Conservation (phyloP, 2,329 filamentous ascomycete genomes). For the Capronia epimyces region DNA sequence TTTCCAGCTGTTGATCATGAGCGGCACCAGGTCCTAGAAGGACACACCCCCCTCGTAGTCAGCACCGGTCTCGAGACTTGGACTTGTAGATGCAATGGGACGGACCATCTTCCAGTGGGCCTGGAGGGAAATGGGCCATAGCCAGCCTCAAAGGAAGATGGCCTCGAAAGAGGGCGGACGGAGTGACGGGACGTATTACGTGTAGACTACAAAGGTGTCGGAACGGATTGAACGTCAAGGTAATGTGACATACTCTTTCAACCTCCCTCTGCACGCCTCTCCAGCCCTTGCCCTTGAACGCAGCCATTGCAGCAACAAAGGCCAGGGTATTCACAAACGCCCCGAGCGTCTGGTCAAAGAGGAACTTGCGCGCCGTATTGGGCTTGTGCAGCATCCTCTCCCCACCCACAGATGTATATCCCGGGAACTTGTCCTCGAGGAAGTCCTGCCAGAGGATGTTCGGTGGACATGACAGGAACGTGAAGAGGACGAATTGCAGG, state of each 20-base stretch:
- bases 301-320: slow-evolving; percentile 52
- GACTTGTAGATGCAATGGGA: too few species aligned
- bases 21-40: slow-evolving; percentile 35
- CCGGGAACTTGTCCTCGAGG: slow-evolving; percentile 69
- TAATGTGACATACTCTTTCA: slow-evolving; percentile 28
- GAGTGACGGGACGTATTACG: too few species aligned
- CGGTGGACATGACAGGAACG: slow-evolving; percentile 66
- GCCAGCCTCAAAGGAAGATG: background rate
- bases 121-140: too few species aligned
- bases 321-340: slow-evolving; percentile 52
- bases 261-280: slow-evolving; percentile 34
- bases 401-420: slow-evolving; percentile 32
- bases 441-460: slow-evolving; percentile 84
- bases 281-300: slow-evolving; percentile 39
- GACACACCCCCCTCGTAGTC: background rate
- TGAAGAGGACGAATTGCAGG: slow-evolving; percentile 71
- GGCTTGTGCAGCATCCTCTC: slow-evolving; percentile 36
- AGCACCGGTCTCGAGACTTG: background rate
- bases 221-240: background rate
- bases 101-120: too few species aligned
- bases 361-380: slow-evolving; percentile 54
- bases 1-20: slow-evolving; percentile 38
- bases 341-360: slow-evolving; percentile 55
- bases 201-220: too few species aligned
- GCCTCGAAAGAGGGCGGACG: too few species aligned